Percentiles rank a stretch among this genome's conserved stretches.
Evolutionary conservation across 106 monocot genomes (phyloP).

Genomic region (Apostasia ramifera): DNA sequence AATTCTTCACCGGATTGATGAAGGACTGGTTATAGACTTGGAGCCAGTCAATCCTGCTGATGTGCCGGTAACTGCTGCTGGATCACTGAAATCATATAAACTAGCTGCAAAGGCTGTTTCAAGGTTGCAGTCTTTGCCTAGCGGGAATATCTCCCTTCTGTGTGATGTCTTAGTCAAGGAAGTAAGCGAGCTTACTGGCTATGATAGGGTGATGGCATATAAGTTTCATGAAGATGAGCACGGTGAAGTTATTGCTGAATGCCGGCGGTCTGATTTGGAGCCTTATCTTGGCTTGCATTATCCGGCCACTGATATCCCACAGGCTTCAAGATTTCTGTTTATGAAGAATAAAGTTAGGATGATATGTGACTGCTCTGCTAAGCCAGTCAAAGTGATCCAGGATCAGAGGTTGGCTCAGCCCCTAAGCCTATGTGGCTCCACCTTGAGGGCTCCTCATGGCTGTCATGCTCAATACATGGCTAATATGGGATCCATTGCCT

Average conservation of each 20-base stretch:
- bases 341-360: constrained; percentile 93
- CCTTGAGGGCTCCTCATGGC: constrained; percentile 82
- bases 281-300: constrained; percentile 88
- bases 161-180: constrained; percentile 79
- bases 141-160: constrained; percentile 62
- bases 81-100: constrained; percentile 78
- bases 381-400: constrained; percentile 62
- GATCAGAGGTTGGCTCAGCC: constrained; percentile 56
- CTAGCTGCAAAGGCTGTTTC: constrained; percentile 82
- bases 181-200: constrained; percentile 71
- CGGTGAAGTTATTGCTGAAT: constrained; percentile 84
- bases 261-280: constrained; percentile 52
- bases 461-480: constrained; percentile 94
- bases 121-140: constrained; percentile 69
- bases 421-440: constrained; percentile 58
- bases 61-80: constrained; percentile 61
- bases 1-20: constrained; percentile 60
- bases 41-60: constrained; percentile 86
- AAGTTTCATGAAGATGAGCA: constrained; percentile 97
- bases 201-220: constrained; percentile 88
- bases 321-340: constrained; percentile 92
- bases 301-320: constrained; percentile 93
- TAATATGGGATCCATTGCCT: constrained; percentile 88
- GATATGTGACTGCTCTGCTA: constrained; percentile 75
- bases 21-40: constrained; percentile 73